Evolutionary conservation across 2,329 filamentous ascomycete species (phyloP), one percentile per base, ranked within the genome.

Genomic region (Alternaria angustiovoidea): DNA sequence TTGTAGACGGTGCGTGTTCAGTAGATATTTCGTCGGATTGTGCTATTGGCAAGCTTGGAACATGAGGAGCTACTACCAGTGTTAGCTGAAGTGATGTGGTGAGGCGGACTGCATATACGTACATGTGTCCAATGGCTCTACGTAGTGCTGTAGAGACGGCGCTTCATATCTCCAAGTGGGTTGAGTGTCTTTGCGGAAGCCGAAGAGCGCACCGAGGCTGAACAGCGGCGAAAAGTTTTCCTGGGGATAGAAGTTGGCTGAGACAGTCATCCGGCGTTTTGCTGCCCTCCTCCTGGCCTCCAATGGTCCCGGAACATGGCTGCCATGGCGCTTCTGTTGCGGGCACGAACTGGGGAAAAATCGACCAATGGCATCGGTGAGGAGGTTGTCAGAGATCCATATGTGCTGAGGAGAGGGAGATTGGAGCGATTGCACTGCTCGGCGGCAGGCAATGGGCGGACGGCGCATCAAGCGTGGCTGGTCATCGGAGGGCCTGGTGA

Each of bases 291-390:
- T 81, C 62, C 84, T 82, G 46, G 87, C 86, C 76, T 89, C 87
- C 78, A 89, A 79, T 70, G 87, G 87, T 2, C 87, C 87, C 11
- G 87, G 87, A 3, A 88, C 84, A 64, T 82, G 82, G 79, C 87
- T 88, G 66, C 85, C 86, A 83, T 87, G 80, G 63, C 87, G 83
- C 70, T 76, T 76, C 64, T 81, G 80, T 60, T 82, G 81, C 41
- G 76, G 72, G 63, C 78, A 80, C 59, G 77, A 76, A 61, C 80
- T 81, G 44, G 80, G 82, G 54, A 81, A 78, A 75, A 87, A 87
- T 24, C 82, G 81, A 62, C 77, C 66, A 65, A 88, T 86, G 3
- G 84, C 83, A 53, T 78, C 75, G 24, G 79, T 75, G 14, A 90
- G 81, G 24, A 85, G 66, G 46, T 85, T 81, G 67, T 91, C 88